These are phyloP conservation scores for Paecilomyces niveus DNA, from an alignment of 2,329 filamentous ascomycete species.

Conservation along the genomic window DNA sequence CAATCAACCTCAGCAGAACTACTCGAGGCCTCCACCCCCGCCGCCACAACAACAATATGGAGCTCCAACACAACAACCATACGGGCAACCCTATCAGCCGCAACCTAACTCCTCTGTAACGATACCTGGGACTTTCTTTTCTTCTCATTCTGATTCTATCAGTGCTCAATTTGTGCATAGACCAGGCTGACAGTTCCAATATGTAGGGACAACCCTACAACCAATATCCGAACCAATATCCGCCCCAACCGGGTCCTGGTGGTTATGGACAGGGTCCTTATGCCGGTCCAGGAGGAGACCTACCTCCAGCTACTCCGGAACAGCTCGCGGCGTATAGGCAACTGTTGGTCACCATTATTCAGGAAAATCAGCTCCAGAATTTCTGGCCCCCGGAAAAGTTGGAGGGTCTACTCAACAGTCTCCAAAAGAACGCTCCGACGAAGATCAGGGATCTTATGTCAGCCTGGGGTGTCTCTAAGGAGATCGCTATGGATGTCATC, in stretches of 20 bases:
- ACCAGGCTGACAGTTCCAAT: not conserved
- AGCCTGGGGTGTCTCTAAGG: conserved; percentile 51
- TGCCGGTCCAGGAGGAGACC: conserved; percentile 22
- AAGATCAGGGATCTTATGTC: conserved; percentile 51
- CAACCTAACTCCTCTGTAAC: conserved; percentile 28
- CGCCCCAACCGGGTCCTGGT: conserved; percentile 20
- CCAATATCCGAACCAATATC: conserved; percentile 8
- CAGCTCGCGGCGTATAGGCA: conserved; percentile 51
- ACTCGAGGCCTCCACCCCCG: conserved; percentile 36
- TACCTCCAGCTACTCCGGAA: conserved; percentile 35
- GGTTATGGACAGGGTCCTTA: conserved; percentile 17
- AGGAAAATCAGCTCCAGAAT: conserved; percentile 52
- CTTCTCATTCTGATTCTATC: not conserved
- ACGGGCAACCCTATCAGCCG: conserved; percentile 27
- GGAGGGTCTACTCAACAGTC: conserved; percentile 22
- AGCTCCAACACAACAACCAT: conserved; percentile 20
- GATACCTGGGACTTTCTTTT: conserved; percentile 14
- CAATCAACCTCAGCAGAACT: conserved; percentile 23
- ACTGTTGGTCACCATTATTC: conserved; percentile 48
- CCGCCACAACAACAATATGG: conserved; percentile 32
- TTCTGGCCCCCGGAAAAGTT: conserved; percentile 52
- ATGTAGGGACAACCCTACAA: conserved; percentile 8
- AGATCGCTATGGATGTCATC: conserved; percentile 57
- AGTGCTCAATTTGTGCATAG: not conserved
- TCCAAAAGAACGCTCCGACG: conserved; percentile 25